Evolutionary conservation across 139 green algal genomes (phyloP).

Genomic region (Micractinium sp.): DNA sequence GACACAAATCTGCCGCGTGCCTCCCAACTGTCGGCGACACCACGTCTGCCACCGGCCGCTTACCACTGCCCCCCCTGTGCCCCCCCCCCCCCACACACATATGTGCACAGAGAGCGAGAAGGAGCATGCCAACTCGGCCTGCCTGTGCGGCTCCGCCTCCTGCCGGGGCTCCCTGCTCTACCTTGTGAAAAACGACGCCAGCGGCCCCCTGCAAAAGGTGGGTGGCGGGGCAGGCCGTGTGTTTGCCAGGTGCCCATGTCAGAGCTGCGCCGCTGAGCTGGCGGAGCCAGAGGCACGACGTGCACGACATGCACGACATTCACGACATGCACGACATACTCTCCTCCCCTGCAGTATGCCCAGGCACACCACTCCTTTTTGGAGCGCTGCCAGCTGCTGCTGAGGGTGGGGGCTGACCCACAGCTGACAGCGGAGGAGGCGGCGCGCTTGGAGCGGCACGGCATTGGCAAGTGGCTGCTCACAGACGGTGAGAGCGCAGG

Average conservation of each 20-base stretch:
- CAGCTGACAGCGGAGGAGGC: slow-evolving; percentile 57
- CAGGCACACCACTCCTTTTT: slow-evolving; percentile 74
- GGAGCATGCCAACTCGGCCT: slow-evolving; percentile 78
- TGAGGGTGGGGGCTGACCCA: slow-evolving; percentile 44
- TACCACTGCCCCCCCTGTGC: background rate
- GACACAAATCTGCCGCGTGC: background rate
- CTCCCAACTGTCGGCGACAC: too few species aligned
- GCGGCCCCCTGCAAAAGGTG: slow-evolving; percentile 15
- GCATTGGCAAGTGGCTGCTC: slow-evolving; percentile 56
- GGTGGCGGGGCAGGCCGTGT: background rate
- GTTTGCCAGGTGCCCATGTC: background rate
- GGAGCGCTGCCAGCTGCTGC: slow-evolving; percentile 71
- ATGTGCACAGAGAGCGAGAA: slow-evolving; percentile 66
- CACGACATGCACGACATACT: background rate
- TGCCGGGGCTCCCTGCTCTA: slow-evolving; percentile 81
- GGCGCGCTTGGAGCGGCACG: slow-evolving; percentile 51
- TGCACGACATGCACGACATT: background rate
- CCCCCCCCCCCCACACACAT: background rate
- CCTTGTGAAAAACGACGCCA: background rate
- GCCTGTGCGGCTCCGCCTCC: slow-evolving; percentile 74
- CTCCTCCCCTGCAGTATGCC: slow-evolving; percentile 58
- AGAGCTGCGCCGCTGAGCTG: background rate
- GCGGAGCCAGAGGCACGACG: too few species aligned
- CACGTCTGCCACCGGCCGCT: too few species aligned
- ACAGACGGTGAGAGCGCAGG: slow-evolving; percentile 3